phyloP scores from a whole-genome alignment of 371 early-diverging fungal genomes.

The Dipsacomyces acuminosporus region DNA sequence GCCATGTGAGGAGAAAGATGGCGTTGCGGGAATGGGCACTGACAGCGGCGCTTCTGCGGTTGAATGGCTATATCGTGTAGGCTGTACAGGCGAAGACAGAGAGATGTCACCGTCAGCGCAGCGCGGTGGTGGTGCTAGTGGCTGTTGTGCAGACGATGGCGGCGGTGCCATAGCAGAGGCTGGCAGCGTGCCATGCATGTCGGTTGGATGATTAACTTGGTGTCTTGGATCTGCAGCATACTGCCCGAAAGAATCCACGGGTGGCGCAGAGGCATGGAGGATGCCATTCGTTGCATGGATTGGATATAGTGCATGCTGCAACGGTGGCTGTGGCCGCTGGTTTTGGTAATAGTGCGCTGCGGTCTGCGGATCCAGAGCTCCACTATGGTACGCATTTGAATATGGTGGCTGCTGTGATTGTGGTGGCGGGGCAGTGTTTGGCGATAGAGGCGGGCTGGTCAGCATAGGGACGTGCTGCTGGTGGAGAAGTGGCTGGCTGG shows the following conservation, averaged over 20 bases:
- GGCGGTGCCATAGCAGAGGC: conserved; percentile 1
- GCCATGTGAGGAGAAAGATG: conserved; percentile 1
- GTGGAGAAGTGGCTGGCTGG: not conserved
- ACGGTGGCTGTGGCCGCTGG: too few species aligned
- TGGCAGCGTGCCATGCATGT: not conserved
- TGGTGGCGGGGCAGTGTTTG: too few species aligned
- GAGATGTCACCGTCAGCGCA: not conserved
- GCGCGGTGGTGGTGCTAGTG: conserved; percentile 1
- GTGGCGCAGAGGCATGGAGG: not conserved
- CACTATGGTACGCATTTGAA: too few species aligned
- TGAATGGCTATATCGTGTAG: not conserved
- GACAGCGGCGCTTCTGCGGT: conserved; percentile 12
- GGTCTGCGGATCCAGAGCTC: not conserved
- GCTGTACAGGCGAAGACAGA: conserved; percentile 22
- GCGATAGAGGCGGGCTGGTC: conserved; percentile 5
- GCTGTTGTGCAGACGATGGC: not conserved
- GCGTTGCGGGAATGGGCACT: conserved; percentile 16
- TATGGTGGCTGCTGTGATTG: too few species aligned
- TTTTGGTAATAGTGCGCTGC: not conserved
- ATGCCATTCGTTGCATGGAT: not conserved
- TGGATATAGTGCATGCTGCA: too few species aligned
- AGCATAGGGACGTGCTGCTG: not conserved
- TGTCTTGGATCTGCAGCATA: not conserved
- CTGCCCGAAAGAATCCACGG: not conserved
- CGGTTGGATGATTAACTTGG: not conserved